These are phyloP conservation scores for Populus deltoides DNA, from an alignment of 345 rosid genomes.

Conservation along the genomic window DNA sequence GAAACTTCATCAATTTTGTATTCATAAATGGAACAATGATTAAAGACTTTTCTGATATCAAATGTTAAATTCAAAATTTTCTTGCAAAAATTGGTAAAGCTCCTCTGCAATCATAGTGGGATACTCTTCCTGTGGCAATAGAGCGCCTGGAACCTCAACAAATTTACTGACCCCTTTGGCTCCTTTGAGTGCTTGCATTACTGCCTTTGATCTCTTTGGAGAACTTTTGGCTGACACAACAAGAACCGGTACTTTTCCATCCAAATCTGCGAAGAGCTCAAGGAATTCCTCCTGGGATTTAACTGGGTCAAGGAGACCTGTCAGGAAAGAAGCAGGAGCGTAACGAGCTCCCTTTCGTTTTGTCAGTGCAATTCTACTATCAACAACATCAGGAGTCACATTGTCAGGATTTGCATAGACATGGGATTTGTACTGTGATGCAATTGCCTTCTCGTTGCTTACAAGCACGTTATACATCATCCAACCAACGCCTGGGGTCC, in stretches of 20 bases:
- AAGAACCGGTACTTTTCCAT: conserved; percentile 57
- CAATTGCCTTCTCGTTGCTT: conserved; percentile 82
- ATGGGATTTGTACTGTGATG: conserved; percentile 84
- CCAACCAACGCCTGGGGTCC: conserved; percentile 86
- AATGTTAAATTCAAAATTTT: conserved; percentile 34
- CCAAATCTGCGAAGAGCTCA: conserved; percentile 58
- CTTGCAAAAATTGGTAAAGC: conserved; percentile 61
- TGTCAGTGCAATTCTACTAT: conserved; percentile 71
- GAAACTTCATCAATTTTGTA: background rate
- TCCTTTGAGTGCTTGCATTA: conserved; percentile 76
- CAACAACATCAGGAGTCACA: conserved; percentile 55
- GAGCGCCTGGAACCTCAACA: conserved; percentile 76
- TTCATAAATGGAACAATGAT: background rate
- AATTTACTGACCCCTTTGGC: conserved; percentile 71
- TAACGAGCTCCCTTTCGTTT: conserved; percentile 72
- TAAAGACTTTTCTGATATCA: background rate
- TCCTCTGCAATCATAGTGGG: conserved; percentile 61
- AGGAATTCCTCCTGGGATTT: conserved; percentile 68
- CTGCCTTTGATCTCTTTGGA: conserved; percentile 88
- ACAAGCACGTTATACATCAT: conserved; percentile 92
- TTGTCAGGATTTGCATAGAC: conserved; percentile 81
- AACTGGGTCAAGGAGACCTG: conserved; percentile 85
- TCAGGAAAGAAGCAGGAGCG: conserved; percentile 87
- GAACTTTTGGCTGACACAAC: conserved; percentile 62
- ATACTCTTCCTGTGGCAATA: conserved; percentile 90